phyloP scores from a whole-genome alignment of 805 yeast genomes.

The Lipomyces oligophaga region DNA sequence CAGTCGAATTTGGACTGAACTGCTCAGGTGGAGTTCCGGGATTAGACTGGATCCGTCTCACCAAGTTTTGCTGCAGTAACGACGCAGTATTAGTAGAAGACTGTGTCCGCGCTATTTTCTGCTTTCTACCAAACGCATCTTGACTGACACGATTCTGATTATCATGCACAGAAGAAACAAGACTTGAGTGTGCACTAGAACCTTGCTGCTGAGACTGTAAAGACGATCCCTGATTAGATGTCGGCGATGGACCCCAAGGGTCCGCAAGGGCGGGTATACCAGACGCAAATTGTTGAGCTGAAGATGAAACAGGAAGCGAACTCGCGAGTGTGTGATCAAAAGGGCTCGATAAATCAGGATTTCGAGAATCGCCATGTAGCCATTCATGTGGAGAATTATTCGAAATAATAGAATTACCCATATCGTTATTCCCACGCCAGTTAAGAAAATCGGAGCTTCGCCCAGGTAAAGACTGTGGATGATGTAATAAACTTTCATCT shows the following conservation, averaged over 20 bases:
- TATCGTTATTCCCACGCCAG: no score
- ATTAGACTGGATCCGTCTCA: conserved; percentile 26
- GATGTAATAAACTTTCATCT: conserved; percentile 1
- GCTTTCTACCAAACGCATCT: conserved; percentile 29
- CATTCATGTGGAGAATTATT: no score
- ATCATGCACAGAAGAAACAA: conserved; percentile 19
- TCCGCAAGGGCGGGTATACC: conserved; percentile 11
- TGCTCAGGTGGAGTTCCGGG: conserved; percentile 29
- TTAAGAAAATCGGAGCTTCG: no score
- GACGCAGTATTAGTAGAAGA: conserved; percentile 25
- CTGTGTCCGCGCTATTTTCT: conserved; percentile 29
- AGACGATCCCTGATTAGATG: not conserved
- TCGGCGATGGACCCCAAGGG: conserved; percentile 7
- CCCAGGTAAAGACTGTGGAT: no score
- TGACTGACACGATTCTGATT: conserved; percentile 15
- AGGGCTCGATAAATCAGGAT: conserved; percentile 12
- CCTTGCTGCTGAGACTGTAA: not conserved
- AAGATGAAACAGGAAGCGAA: conserved; percentile 14
- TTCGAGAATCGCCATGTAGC: conserved; percentile 20
- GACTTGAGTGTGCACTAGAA: no score
- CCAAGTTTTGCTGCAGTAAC: conserved; percentile 25
- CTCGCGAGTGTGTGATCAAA: conserved; percentile 5
- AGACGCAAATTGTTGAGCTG: not conserved
- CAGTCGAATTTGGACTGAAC: conserved; percentile 18
- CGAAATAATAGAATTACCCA: no score